These are phyloP conservation scores for Penicillium pancosmium DNA, from an alignment of 495 filamentous ascomycete species.

Conservation along the genomic window DNA sequence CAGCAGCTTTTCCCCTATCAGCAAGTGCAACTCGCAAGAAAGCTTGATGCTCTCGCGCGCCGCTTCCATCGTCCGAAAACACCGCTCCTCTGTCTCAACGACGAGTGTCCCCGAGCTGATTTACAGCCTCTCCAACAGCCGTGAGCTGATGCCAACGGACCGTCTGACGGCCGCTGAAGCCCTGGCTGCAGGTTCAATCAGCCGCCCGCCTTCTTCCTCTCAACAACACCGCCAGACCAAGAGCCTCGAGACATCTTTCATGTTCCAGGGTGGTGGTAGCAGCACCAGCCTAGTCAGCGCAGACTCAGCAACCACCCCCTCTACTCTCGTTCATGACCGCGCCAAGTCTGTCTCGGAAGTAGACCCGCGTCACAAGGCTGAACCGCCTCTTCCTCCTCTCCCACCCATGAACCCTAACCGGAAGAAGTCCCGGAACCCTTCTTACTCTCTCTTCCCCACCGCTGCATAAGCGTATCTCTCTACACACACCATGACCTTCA, in stretches of 20 bases:
- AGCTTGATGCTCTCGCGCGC: slow-evolving; percentile 55
- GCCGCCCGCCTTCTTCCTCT: slow-evolving; percentile 35
- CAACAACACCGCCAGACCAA: slow-evolving; percentile 46
- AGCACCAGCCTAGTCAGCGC: slow-evolving; percentile 29
- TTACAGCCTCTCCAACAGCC: slow-evolving; percentile 49
- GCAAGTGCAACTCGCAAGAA: slow-evolving; percentile 61
- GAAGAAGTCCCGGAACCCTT: slow-evolving; percentile 40
- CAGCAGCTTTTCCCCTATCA: slow-evolving; percentile 58
- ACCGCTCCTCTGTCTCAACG: slow-evolving; percentile 59
- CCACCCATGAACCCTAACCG: slow-evolving; percentile 28
- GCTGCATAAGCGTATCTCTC: slow-evolving; percentile 15
- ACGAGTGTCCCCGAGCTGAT: slow-evolving; percentile 59
- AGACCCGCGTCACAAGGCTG: slow-evolving; percentile 20
- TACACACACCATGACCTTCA: background rate
- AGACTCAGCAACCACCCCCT: slow-evolving; percentile 15
- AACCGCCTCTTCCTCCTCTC: slow-evolving; percentile 14
- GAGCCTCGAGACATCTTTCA: slow-evolving; percentile 39
- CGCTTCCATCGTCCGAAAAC: slow-evolving; percentile 53
- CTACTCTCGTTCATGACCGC: slow-evolving; percentile 34
- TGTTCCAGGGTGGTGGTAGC: slow-evolving; percentile 29
- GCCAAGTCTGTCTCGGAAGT: slow-evolving; percentile 42
- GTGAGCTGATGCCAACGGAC: slow-evolving; percentile 45
- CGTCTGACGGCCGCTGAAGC: slow-evolving; percentile 35
- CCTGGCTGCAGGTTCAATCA: slow-evolving; percentile 15
- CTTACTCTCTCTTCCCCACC: slow-evolving; percentile 51